phyloP scores from a whole-genome alignment of 2,329 filamentous ascomycete genomes.

The Chaetomiaceae sp. region DNA sequence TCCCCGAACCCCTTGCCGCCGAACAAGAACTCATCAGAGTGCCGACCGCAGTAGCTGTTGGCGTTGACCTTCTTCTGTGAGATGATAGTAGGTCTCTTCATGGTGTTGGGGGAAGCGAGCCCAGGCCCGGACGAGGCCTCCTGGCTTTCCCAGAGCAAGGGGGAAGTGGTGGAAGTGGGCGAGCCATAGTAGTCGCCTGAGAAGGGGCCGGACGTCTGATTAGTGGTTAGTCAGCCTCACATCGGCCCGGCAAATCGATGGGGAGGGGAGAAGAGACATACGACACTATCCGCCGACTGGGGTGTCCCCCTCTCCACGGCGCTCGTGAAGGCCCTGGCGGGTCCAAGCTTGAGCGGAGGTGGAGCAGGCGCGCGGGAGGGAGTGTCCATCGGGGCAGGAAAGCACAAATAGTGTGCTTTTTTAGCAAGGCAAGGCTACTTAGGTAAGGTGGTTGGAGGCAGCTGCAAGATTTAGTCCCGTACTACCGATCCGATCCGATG shows the following conservation, averaged over 20 bases:
- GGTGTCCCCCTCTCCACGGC: conserved; percentile 2
- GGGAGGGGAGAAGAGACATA: conserved; percentile 7
- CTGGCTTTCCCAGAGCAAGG: conserved; percentile 1
- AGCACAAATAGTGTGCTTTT: no score
- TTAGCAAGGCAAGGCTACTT: no score
- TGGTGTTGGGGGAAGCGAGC: background rate
- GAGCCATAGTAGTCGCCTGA: conserved; percentile 1
- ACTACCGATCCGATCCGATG: background rate
- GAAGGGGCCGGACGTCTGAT: conserved; percentile 2
- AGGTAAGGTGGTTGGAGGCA: background rate
- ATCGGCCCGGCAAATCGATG: no score
- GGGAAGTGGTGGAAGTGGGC: conserved; percentile 3
- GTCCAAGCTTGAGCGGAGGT: conserved; percentile 8
- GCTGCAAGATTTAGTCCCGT: background rate
- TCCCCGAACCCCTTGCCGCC: conserved; percentile 44
- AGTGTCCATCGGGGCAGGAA: conserved; percentile 9
- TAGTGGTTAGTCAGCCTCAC: background rate
- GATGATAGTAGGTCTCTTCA: conserved; percentile 14
- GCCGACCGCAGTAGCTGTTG: conserved; percentile 52
- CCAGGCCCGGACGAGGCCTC: background rate
- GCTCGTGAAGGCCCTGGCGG: conserved; percentile 12
- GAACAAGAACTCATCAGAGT: conserved; percentile 51
- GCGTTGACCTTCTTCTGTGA: conserved; percentile 38
- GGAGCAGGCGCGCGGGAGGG: conserved; percentile 3
- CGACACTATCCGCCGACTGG: conserved; percentile 6